phyloP scores from a whole-genome alignment of 2,329 filamentous ascomycete species.

The Epichloe amarillans region DNA sequence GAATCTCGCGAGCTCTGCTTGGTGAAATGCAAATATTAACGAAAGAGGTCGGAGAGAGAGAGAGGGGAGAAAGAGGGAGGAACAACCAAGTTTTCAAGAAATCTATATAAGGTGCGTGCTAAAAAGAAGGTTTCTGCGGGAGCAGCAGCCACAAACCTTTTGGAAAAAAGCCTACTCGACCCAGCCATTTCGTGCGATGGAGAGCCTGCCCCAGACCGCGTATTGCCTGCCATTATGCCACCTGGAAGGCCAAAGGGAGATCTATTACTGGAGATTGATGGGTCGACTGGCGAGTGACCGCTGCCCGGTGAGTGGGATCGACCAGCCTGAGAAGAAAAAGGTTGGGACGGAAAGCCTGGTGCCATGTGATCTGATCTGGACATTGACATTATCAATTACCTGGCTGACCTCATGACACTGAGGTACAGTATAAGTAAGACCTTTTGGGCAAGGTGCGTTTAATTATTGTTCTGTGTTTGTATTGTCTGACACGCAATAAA shows the following conservation, averaged over 20 bases:
- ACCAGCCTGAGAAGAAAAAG: slow-evolving; percentile 46
- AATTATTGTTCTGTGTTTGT: slow-evolving; percentile 1
- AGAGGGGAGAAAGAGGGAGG: not conserved
- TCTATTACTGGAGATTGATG: slow-evolving; percentile 49
- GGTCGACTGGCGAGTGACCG: slow-evolving; percentile 70
- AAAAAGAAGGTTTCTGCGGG: not conserved
- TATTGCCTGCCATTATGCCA: slow-evolving; percentile 45
- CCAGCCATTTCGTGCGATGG: slow-evolving; percentile 80
- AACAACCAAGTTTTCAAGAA: not conserved
- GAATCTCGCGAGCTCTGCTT: slow-evolving; percentile 82
- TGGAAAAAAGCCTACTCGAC: slow-evolving; percentile 68
- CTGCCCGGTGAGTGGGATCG: slow-evolving; percentile 68
- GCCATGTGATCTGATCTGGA: slow-evolving; percentile 76
- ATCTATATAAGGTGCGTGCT: not conserved
- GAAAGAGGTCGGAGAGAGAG: not conserved
- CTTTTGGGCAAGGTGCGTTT: not conserved
- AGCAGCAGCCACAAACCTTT: slow-evolving; percentile 52
- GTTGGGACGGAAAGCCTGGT: slow-evolving; percentile 65
- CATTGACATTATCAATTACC: slow-evolving; percentile 89
- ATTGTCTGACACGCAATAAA: slow-evolving; percentile 1
- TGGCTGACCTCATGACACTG: slow-evolving; percentile 14
- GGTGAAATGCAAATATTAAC: not conserved
- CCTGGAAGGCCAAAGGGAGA: slow-evolving; percentile 60
- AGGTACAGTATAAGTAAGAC: not conserved
- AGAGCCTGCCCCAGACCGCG: slow-evolving; percentile 82